Base-by-base conservation (phyloP, 2,329 filamentous ascomycete genomes). In the Pseudogymnoascus sp. region DNA sequence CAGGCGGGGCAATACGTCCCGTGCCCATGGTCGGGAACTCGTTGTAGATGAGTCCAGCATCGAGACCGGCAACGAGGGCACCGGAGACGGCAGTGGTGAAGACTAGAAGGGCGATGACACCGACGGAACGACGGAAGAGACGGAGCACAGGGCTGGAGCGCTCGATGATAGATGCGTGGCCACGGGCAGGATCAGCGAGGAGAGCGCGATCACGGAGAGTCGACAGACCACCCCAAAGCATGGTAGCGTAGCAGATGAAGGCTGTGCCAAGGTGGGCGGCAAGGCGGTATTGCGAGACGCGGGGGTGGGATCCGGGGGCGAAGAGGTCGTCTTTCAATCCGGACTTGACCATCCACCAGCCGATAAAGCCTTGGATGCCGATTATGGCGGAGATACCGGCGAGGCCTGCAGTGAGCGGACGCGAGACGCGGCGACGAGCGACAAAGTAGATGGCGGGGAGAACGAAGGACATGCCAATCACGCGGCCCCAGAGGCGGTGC, bases 261-360 rank as follows among this genome's bases (percentile, higher is more conserved):
- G 94, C 94, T 50, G 93, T 88, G 34, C 88, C 91, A 9, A 99
- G 81, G 74, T 99, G 94, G 7, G 92, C 84, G 3, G 93, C 88
- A 61, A 99, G 81, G 59, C 94, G 86, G 77, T 99, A 99, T 76
- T 99, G 94, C 64, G 88, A 93, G 58, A 99, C 94, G 62, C 94
- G 86, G 0, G 94, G 94, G 73, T 96, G 91, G 61, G 87, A 89
- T 11, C 92, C 94, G 2, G 90, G 88, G 18, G 90, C 90, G 71
- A 99, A 97, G 28, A 99, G 82, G 73, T 99, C 94, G 72, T 97
- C 94, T 73, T 93, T 95, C 64, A 99, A 80, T 1, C 94, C 94
- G 9, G 90, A 95, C 75, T 95, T 95, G 68, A 99, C 94, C 94
- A 99, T 99, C 91, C 94, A 99, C 94, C 94, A 99, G 60, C 94